These are phyloP conservation scores for Exophiala xenobiotica DNA, from an alignment of 2,329 filamentous ascomycete genomes.

Conservation along the genomic window DNA sequence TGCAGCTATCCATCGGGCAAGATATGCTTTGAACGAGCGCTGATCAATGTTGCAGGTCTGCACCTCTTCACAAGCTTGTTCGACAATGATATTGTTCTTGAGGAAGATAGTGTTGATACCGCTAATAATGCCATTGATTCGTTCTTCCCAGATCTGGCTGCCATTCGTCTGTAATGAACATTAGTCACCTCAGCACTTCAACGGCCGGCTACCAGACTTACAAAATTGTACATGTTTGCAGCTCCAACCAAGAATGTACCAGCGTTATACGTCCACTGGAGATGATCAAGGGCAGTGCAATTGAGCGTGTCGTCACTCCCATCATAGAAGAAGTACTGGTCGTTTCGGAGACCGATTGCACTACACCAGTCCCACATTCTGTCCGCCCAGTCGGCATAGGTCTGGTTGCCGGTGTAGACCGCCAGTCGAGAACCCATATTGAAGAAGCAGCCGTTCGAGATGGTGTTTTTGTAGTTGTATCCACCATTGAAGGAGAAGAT, in stretches of 20 bases:
- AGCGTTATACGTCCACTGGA: slow-evolving; percentile 59
- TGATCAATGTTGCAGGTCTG: slow-evolving; percentile 62
- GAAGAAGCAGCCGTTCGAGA: slow-evolving; percentile 60
- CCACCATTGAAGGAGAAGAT: slow-evolving; percentile 76
- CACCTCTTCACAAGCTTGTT: slow-evolving; percentile 58
- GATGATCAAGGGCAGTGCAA: slow-evolving; percentile 53
- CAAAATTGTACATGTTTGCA: slow-evolving; percentile 57
- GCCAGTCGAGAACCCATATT: slow-evolving; percentile 66
- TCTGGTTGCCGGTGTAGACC: slow-evolving; percentile 74
- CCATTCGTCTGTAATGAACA: slow-evolving; percentile 37
- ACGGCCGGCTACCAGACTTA: slow-evolving; percentile 32
- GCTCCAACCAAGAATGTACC: slow-evolving; percentile 57
- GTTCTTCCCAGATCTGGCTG: slow-evolving; percentile 52
- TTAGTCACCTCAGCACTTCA: slow-evolving; percentile 7
- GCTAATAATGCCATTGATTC: slow-evolving; percentile 53
- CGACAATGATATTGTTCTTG: slow-evolving; percentile 55
- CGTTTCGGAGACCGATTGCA: slow-evolving; percentile 51
- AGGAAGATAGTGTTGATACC: slow-evolving; percentile 54
- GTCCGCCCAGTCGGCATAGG: slow-evolving; percentile 74
- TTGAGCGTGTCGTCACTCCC: slow-evolving; percentile 53
- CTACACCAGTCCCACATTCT: slow-evolving; percentile 61
- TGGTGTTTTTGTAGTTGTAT: slow-evolving; percentile 58
- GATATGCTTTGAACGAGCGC: slow-evolving; percentile 65
- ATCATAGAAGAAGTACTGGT: slow-evolving; percentile 55
- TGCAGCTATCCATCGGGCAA: slow-evolving; percentile 60